phyloP scores from a whole-genome alignment of 2,329 filamentous ascomycete species.

The Thermoascus crustaceus region DNA sequence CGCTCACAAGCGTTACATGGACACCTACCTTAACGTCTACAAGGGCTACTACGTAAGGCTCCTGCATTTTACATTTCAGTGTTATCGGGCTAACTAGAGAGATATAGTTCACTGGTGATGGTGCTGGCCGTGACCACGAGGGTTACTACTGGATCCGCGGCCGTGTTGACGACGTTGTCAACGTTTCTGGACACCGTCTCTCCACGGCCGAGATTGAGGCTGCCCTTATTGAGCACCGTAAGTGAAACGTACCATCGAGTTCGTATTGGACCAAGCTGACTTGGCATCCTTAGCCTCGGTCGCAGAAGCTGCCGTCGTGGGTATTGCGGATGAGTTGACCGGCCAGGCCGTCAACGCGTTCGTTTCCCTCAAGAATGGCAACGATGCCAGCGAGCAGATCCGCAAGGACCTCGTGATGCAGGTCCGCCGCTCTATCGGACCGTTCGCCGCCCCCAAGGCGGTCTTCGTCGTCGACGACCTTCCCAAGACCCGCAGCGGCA shows the following conservation, averaged over 20 bases:
- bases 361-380: conserved; percentile 80
- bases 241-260: no score
- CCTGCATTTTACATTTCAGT: neutral
- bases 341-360: conserved; percentile 98
- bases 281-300: conserved; percentile 53
- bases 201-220: conserved; percentile 98
- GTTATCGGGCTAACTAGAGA: conserved; percentile 8
- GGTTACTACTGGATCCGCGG: conserved; percentile 99
- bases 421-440: conserved; percentile 93
- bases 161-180: conserved; percentile 96
- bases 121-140: conserved; percentile 90
- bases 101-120: conserved; percentile 54
- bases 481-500: conserved; percentile 93
- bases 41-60: conserved; percentile 86
- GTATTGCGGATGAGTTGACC: conserved; percentile 84
- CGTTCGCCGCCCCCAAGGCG: conserved; percentile 92
- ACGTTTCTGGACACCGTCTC: conserved; percentile 90
- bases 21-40: conserved; percentile 96
- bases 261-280: no score
- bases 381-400: conserved; percentile 66
- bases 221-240: conserved; percentile 82
- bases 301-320: conserved; percentile 91
- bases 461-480: conserved; percentile 87
- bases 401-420: conserved; percentile 92
- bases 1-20: conserved; percentile 96